phyloP scores from a whole-genome alignment of 148 eudicot species.

The Amaranthus hypochondriacus region DNA sequence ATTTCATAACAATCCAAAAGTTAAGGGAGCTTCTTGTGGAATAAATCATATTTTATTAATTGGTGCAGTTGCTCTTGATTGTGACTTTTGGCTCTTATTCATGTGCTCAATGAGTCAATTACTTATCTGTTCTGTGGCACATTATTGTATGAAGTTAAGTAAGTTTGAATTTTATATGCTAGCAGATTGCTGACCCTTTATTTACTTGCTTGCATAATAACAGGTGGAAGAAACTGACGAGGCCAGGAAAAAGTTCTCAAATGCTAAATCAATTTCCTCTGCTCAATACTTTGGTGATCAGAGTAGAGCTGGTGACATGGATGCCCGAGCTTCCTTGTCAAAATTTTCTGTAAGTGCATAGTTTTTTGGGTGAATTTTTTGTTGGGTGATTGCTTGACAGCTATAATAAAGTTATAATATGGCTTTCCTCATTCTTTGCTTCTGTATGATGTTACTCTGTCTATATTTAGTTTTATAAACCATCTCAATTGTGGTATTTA shows the following conservation, averaged over 20 bases:
- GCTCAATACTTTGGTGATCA: conserved; percentile 85
- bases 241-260: conserved; percentile 92
- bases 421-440: neutral
- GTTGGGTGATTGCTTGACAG: conserved; percentile 5
- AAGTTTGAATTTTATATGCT: neutral
- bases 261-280: conserved; percentile 95
- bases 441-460: neutral
- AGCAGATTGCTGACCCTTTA: conserved; percentile 1
- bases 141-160: neutral
- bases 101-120: neutral
- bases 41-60: neutral
- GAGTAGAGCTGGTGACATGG: conserved; percentile 39
- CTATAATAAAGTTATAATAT: neutral
- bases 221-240: conserved; percentile 93
- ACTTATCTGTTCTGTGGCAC: conserved; percentile 1
- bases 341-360: conserved; percentile 68
- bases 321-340: conserved; percentile 61
- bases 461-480: neutral
- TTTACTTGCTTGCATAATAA: conserved; percentile 1
- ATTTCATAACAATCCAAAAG: neutral
- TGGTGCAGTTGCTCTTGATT: neutral
- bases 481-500: neutral
- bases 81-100: neutral
- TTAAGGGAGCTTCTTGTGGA: neutral
- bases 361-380: neutral